Base-by-base conservation (phyloP, 352 stramenopile species). In the Phytopythium delawarense region DNA sequence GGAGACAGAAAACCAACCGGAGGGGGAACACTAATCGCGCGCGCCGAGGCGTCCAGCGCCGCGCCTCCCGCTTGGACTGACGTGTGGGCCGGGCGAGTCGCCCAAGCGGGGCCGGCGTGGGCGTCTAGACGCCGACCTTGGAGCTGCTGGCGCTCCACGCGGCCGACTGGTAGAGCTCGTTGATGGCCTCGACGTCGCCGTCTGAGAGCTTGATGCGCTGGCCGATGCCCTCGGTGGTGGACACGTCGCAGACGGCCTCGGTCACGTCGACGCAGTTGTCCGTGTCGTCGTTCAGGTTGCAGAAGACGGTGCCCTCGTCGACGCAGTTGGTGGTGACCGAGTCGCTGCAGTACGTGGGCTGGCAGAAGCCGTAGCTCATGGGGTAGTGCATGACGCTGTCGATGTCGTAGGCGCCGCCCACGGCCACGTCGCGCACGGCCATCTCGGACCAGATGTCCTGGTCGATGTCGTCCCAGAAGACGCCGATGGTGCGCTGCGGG, bases 301-400 rank as follows among this genome's bases (percentile, higher is more conserved):
- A 93, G 63, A 92, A 92, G 53, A 64, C 80, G 15, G 79, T 87
- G 50, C 70, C 76, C 6, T 64, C 30, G 2, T 71, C 40, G 8
- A 92, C 80, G 50, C 83, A 92, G 60, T 82, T 52, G n/a, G 67
- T 76, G 9, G 44, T 72, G 28, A 74, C 63, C 21, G 69, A 76
- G 8, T 56, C 64, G 35, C 67, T 75, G 66, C 81, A 90, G 58
- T 75, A 75, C 25, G 62, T 76, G 0, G 76, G 82, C 63, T 81
- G 88, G 69, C 84, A 93, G 59, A 93, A 89, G 53, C 81, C 84
- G 67, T 91, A 91, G 21, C 70, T 65, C 65, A 81, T 79, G 7
- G 84, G 81, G 67, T 93, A 93, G 70, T 93, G 84, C 84, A 91
- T 93, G 66, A 93, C 63, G 62, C 76, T 88, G 57, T 85, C 70